Evolutionary conservation across 2,329 filamentous ascomycete species (phyloP).

Genomic region (Sporothrix phasma): DNA sequence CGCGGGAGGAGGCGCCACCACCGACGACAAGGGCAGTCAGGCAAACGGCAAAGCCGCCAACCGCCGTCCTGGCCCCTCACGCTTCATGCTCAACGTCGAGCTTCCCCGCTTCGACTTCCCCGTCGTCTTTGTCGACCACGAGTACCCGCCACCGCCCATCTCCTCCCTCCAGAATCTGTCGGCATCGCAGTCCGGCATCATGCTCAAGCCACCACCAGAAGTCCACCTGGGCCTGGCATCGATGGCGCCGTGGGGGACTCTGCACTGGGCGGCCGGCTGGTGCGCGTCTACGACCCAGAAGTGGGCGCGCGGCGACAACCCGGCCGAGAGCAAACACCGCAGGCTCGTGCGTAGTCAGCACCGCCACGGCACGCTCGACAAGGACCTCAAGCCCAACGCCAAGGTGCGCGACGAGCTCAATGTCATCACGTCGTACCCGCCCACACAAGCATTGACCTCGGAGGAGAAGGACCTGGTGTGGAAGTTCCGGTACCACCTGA

Average conservation of each 20-base stretch:
- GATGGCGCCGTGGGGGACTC: constrained; percentile 31
- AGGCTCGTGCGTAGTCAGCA: constrained; percentile 81
- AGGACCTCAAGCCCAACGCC: constrained; percentile 90
- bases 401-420: constrained; percentile 93
- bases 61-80: constrained; percentile 36
- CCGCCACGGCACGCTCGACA: constrained; percentile 85
- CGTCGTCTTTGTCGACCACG: constrained; percentile 86
- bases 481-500: constrained; percentile 94
- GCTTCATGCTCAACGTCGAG: constrained; percentile 80
- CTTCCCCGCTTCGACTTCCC: constrained; percentile 93
- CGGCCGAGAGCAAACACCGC: constrained; percentile 89
- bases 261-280: constrained; percentile 49
- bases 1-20: constrained; percentile 30
- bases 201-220: constrained; percentile 72
- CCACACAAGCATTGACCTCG: constrained; percentile 74
- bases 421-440: constrained; percentile 80
- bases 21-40: constrained; percentile 27
- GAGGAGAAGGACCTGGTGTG: constrained; percentile 95
- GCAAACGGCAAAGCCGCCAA: constrained; percentile 26
- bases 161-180: constrained; percentile 60
- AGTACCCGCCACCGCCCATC: constrained; percentile 77
- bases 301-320: constrained; percentile 82
- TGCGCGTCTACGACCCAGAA: constrained; percentile 89
- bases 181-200: constrained; percentile 55
- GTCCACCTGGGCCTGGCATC: constrained; percentile 88